A percentile compares a stretch with the other conserved stretches of the same genome.
Evolutionary conservation across 257 asterid genomes (phyloP).

Genomic region (Ballota nigra): DNA sequence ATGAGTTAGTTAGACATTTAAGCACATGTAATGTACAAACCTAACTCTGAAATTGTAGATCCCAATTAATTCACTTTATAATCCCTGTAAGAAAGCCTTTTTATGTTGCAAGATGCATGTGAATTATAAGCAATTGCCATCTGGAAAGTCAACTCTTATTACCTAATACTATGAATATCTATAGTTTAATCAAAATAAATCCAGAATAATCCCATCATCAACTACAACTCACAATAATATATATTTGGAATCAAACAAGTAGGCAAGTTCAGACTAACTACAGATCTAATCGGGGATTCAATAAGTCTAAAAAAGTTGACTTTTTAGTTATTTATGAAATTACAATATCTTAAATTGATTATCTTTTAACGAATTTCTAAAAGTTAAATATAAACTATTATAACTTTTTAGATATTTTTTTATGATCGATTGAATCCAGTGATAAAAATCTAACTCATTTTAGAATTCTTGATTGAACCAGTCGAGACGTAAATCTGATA

Average conservation of each 20-base stretch:
- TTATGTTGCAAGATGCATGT: not conserved
- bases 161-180: not conserved
- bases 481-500: no score
- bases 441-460: no score
- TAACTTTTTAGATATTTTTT: no score
- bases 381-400: no score
- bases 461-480: no score
- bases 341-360: not conserved
- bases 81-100: conserved; percentile 10
- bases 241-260: not conserved
- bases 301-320: not conserved
- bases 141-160: conserved; percentile 26
- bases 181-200: conserved; percentile 7
- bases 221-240: not conserved
- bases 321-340: not conserved
- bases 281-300: not conserved
- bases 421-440: not conserved
- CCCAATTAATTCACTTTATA: not conserved
- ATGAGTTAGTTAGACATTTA: not conserved
- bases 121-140: conserved; percentile 4
- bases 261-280: not conserved
- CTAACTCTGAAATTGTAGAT: not conserved
- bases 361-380: no score
- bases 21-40: not conserved
- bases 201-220: conserved; percentile 7